Conservation (phyloP, 768 basidiomycete species). For the Termitomyces sp. region DNA sequence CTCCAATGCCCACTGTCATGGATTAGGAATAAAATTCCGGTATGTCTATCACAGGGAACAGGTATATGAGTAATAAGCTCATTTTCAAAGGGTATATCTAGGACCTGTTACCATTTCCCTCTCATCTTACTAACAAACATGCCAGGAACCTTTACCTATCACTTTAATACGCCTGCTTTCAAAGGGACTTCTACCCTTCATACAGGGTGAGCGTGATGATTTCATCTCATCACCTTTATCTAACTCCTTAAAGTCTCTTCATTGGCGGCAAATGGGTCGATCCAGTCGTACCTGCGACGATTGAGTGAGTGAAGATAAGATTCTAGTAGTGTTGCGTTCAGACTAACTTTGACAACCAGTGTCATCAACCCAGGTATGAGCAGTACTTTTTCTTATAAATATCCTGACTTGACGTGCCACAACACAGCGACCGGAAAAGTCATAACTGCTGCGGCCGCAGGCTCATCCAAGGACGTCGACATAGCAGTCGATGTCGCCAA, state of each 20-base stretch:
- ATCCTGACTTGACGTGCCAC: constrained; percentile 8
- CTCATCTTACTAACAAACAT: constrained; percentile 18
- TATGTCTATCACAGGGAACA: neutral
- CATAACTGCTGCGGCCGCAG: constrained; percentile 50
- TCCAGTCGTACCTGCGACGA: constrained; percentile 42
- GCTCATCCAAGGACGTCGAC: constrained; percentile 61
- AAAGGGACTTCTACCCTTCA: constrained; percentile 55
- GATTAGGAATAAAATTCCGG: neutral
- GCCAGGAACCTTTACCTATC: constrained; percentile 40
- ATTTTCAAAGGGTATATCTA: neutral
- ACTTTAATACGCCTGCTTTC: constrained; percentile 52
- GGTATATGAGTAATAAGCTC: too few species aligned
- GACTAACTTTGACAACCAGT: constrained; percentile 6
- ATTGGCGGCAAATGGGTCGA: constrained; percentile 60
- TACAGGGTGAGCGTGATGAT: constrained; percentile 41
- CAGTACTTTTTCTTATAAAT: constrained; percentile 20
- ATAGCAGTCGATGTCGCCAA: constrained; percentile 57
- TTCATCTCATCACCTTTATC: neutral
- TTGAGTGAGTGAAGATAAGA: constrained; percentile 45
- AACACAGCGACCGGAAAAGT: constrained; percentile 54
- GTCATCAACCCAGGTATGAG: constrained; percentile 24
- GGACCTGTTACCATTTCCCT: neutral
- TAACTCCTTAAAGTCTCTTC: constrained; percentile 35
- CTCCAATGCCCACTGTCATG: neutral
- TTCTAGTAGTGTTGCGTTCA: neutral